phyloP scores from a whole-genome alignment of 2,329 filamentous ascomycete species.

The Colletotrichum caudatum region DNA sequence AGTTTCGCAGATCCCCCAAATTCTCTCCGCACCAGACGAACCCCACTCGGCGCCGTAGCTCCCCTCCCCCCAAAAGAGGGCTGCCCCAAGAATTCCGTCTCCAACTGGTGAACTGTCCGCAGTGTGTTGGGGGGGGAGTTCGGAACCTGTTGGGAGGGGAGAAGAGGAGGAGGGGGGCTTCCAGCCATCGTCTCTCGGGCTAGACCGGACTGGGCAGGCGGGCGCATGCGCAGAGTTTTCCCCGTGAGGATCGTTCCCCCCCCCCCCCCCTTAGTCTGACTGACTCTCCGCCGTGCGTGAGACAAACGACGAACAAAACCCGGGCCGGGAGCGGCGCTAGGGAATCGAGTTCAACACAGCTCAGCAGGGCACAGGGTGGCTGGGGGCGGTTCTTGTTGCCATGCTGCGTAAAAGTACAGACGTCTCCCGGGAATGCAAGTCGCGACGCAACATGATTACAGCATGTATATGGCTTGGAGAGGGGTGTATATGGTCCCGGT shows the following conservation, averaged over 20 bases:
- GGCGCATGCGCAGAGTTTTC: slow-evolving; percentile 13
- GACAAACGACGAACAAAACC: slow-evolving; percentile 40
- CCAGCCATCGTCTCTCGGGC: background rate
- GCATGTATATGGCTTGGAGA: background rate
- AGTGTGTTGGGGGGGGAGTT: slow-evolving; percentile 36
- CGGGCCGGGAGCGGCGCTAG: slow-evolving; percentile 29
- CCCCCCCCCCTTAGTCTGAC: background rate
- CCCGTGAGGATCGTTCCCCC: background rate
- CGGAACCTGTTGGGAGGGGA: slow-evolving; percentile 35
- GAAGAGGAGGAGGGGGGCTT: background rate
- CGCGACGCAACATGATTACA: background rate
- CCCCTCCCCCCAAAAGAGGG: slow-evolving; percentile 1
- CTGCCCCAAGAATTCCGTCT: slow-evolving; percentile 29
- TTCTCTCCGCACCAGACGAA: slow-evolving; percentile 32
- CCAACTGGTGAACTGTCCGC: slow-evolving; percentile 25
- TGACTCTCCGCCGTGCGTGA: slow-evolving; percentile 1
- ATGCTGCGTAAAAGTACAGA: background rate
- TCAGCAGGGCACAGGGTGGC: background rate
- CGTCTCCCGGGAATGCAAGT: background rate
- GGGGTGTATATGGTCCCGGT: background rate
- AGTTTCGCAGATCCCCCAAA: slow-evolving; percentile 26
- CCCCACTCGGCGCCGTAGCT: slow-evolving; percentile 5
- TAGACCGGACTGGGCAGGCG: slow-evolving; percentile 29
- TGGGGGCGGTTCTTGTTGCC: background rate
- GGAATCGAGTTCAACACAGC: background rate